phyloP scores from a whole-genome alignment of 164 flowering plant species.

The Macadamia integrifolia region DNA sequence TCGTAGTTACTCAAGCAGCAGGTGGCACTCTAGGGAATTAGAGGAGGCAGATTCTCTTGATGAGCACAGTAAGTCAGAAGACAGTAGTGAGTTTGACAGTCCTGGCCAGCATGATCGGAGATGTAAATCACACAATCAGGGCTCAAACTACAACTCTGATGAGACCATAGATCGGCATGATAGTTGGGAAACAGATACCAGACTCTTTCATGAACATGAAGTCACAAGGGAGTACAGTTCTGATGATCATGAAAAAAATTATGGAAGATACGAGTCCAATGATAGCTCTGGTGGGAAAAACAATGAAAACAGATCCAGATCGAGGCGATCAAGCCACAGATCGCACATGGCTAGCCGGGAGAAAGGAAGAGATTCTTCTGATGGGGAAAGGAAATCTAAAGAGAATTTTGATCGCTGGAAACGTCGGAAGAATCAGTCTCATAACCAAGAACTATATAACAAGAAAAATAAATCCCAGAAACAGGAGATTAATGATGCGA shows the following conservation, averaged over 20 bases:
- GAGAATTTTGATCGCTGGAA: not conserved
- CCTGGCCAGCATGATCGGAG: conserved; percentile 3
- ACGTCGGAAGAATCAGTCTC: not conserved
- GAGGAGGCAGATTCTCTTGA: not conserved
- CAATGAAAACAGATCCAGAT: not conserved
- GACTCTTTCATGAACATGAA: conserved; percentile 1
- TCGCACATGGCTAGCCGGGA: conserved; percentile 1
- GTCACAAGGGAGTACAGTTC: conserved; percentile 1
- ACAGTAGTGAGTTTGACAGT: conserved; percentile 9
- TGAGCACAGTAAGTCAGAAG: not conserved
- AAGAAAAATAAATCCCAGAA: not conserved
- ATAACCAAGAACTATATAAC: not conserved
- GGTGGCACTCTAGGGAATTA: conserved; percentile 8
- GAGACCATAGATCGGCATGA: conserved; percentile 1
- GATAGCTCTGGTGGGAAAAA: not conserved
- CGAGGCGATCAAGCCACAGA: not conserved
- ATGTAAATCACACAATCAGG: conserved; percentile 5
- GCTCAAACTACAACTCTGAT: not conserved
- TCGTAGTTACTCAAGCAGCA: conserved; percentile 14
- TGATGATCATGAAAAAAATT: not conserved
- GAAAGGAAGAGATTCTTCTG: conserved; percentile 10
- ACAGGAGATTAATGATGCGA: not conserved
- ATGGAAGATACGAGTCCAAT: conserved; percentile 2
- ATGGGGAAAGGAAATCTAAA: not conserved
- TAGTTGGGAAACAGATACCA: conserved; percentile 5